These are phyloP conservation scores for Quercus tomentella DNA, from an alignment of 331 rosid species.

Conservation along the genomic window DNA sequence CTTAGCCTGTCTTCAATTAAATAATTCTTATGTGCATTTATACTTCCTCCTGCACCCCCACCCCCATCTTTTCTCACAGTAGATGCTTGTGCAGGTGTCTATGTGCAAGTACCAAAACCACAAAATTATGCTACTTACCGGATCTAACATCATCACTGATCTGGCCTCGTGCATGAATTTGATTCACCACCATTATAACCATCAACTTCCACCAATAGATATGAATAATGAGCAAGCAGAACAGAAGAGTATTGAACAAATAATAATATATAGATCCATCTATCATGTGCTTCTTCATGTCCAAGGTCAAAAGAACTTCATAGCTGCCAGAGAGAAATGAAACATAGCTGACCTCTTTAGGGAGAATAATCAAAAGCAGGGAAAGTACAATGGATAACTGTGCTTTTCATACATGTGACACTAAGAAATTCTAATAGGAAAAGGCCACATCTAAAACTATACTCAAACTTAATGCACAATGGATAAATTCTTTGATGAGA, in stretches of 20 bases:
- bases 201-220: slow-evolving; percentile 94
- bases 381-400: neutral
- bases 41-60: neutral
- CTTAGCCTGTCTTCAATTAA: neutral
- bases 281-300: slow-evolving; percentile 49
- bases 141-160: slow-evolving; percentile 89
- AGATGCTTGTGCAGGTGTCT: neutral
- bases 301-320: slow-evolving; percentile 57
- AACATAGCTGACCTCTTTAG: neutral
- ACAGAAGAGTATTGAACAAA: slow-evolving; percentile 73
- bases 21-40: neutral
- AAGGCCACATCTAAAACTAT: neutral
- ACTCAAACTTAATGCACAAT: neutral
- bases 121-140: slow-evolving; percentile 41
- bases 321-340: slow-evolving; percentile 45
- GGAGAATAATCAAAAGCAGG: slow-evolving; percentile 9
- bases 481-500: neutral
- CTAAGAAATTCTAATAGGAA: neutral
- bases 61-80: neutral
- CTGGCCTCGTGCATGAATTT: slow-evolving; percentile 76
- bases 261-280: slow-evolving; percentile 73
- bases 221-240: slow-evolving; percentile 64
- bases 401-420: neutral
- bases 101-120: neutral
- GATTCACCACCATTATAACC: slow-evolving; percentile 76